Evolutionary conservation across 805 yeast species (phyloP).

Genomic region (Zygosaccharomyces bailii): DNA sequence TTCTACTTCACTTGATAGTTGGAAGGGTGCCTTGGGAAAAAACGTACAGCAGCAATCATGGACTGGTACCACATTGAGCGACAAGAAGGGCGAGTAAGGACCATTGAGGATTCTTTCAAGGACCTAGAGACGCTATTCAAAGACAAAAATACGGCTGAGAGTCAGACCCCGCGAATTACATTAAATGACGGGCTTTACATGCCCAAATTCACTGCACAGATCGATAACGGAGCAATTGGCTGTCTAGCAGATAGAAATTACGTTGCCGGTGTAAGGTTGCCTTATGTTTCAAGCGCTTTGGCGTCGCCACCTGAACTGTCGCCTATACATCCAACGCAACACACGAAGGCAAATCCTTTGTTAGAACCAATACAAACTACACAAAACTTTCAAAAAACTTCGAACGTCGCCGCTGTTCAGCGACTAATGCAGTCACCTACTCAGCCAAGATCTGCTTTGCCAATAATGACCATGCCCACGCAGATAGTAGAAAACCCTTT

Average conservation of each 20-base stretch:
- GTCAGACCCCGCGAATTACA: constrained; percentile 2
- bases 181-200: background rate
- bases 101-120: constrained; percentile 23
- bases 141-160: background rate
- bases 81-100: constrained; percentile 7
- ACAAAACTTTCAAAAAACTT: too few relatives aligned
- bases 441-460: background rate
- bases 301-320: background rate
- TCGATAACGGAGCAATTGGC: background rate
- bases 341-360: background rate
- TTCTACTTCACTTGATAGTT: constrained; percentile 2
- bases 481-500: background rate
- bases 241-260: background rate
- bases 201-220: background rate
- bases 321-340: background rate
- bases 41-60: background rate
- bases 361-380: too few relatives aligned
- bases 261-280: background rate
- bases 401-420: too few relatives aligned
- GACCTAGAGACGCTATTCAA: constrained; percentile 15
- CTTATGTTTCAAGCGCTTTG: constrained; percentile 1
- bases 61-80: background rate
- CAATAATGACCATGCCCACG: background rate
- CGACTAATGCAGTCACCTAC: background rate
- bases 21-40: too few relatives aligned